Evolutionary conservation across 108 stramenopile genomes (phyloP), one percentile per base, ranked within the genome.

Genomic region (Cyclostephanos invisitatus): DNA sequence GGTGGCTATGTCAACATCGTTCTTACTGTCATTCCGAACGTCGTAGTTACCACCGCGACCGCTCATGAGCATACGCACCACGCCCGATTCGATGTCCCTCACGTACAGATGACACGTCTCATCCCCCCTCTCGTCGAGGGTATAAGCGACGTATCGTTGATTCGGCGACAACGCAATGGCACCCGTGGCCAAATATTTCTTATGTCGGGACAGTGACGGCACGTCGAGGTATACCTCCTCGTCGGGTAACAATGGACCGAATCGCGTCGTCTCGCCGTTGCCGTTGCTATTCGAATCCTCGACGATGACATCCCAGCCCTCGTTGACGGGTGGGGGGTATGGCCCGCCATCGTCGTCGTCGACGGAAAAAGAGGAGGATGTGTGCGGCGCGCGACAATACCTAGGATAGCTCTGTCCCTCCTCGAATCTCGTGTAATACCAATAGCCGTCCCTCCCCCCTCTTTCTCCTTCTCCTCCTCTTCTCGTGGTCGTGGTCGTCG

Each of bases 71-170:
- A 82, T 14, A 67, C 78, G 62, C 44, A 68, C 73, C 62, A 88
- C 69, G 14, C 90, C 91, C 9, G 86, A 92, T 53, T 83, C 79
- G 37, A 96, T 63, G 62, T 95, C 68, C 54, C 81, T 74, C 29
- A 98, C 86, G 50, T 79, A 75, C 36, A 98, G 58, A 20, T 89
- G 83, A 84, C 96, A 99, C 7, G 83, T 94, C 84, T 98, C 98
- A 46, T 83, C 90, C 8, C 98, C 98, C 7, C 56, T 84, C 56
- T 70, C 85, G 73, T 98, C 98, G 22, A 96, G 85, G 12, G 95
- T 67, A 78, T 98, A 99, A 25, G 94, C 98, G 28, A 97, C 73
- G 35, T 89, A 62, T 49, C 67, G 29, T 55, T 79, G 71, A 38
- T 81, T 77, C 7, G 96, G 97, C 8, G 91, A 92, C 14, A 84